Evolutionary conservation across 106 monocot species (phyloP).

Genomic region (Ottelia alismoides): DNA sequence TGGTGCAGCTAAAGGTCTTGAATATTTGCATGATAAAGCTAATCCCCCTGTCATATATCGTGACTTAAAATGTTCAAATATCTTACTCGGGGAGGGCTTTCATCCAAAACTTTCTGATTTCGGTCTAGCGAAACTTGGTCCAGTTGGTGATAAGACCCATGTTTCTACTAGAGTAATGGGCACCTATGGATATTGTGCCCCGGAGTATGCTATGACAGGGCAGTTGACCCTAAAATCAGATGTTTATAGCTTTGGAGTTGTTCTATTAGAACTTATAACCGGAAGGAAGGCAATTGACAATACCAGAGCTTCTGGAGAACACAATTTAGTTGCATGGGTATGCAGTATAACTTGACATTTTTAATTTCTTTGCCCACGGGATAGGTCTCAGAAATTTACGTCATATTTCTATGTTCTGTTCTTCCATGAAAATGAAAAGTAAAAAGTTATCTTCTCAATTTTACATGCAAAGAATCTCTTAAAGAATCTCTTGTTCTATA

Average conservation of each 20-base stretch:
- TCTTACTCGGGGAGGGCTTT: slow-evolving; percentile 12
- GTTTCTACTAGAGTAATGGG: slow-evolving; percentile 20
- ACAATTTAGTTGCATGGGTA: slow-evolving; percentile 21
- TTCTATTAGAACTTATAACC: slow-evolving; percentile 17
- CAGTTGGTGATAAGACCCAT: slow-evolving; percentile 18
- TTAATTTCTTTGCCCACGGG: too few species aligned
- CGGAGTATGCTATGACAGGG: slow-evolving; percentile 21
- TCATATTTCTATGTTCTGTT: too few species aligned
- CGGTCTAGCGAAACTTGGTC: slow-evolving; percentile 17
- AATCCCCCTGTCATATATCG: slow-evolving; percentile 18
- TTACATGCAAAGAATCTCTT: too few species aligned
- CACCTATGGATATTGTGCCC: slow-evolving; percentile 16
- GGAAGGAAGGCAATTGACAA: slow-evolving; percentile 17
- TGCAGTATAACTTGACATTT: too few species aligned
- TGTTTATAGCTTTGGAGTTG: slow-evolving; percentile 16
- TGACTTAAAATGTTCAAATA: slow-evolving; percentile 16
- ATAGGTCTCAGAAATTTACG: too few species aligned
- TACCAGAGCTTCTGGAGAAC: slow-evolving; percentile 7
- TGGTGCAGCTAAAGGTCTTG: slow-evolving; percentile 15
- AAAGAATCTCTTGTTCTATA: too few species aligned
- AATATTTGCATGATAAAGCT: slow-evolving; percentile 16
- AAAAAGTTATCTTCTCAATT: too few species aligned
- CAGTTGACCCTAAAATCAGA: slow-evolving; percentile 14
- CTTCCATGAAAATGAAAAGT: too few species aligned
- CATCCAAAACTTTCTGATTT: slow-evolving; percentile 16